Evolutionary conservation across 192 early-diverging fungal species (phyloP).

Genomic region (Entomortierella beljakovae): DNA sequence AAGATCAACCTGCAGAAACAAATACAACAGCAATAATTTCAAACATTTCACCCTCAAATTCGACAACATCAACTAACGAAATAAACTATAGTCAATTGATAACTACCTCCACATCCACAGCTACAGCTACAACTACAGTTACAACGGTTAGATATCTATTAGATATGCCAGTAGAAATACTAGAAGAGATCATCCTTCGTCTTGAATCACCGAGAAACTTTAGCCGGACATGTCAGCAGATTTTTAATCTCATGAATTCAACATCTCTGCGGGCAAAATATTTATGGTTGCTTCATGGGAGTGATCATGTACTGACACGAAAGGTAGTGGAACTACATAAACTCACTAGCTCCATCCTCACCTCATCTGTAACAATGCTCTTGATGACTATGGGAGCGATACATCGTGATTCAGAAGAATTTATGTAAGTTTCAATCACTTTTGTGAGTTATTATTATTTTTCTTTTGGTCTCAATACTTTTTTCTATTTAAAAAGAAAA

Average conservation of each 20-base stretch:
- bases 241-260: slow-evolving; percentile 22
- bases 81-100: too few species aligned
- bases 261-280: slow-evolving; percentile 30
- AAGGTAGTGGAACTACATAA: slow-evolving; percentile 25
- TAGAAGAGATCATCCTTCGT: slow-evolving; percentile 30
- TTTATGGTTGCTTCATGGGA: slow-evolving; percentile 28
- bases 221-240: slow-evolving; percentile 18
- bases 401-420: slow-evolving; percentile 42
- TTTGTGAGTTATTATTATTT: too few species aligned
- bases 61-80: background rate
- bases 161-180: slow-evolving; percentile 30
- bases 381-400: slow-evolving; percentile 37
- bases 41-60: background rate
- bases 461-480: too few species aligned
- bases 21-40: slow-evolving; percentile 3
- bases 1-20: background rate
- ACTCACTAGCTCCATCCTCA: slow-evolving; percentile 34
- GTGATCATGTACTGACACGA: slow-evolving; percentile 31
- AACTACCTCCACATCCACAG: background rate
- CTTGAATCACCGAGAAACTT: slow-evolving; percentile 20
- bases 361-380: slow-evolving; percentile 16
- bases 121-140: background rate
- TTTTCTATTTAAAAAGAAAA: too few species aligned
- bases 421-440: slow-evolving; percentile 38
- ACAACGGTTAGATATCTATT: slow-evolving; percentile 3